phyloP scores from a whole-genome alignment of 2,329 filamentous ascomycete genomes.

The Cytospora chrysosperma region DNA sequence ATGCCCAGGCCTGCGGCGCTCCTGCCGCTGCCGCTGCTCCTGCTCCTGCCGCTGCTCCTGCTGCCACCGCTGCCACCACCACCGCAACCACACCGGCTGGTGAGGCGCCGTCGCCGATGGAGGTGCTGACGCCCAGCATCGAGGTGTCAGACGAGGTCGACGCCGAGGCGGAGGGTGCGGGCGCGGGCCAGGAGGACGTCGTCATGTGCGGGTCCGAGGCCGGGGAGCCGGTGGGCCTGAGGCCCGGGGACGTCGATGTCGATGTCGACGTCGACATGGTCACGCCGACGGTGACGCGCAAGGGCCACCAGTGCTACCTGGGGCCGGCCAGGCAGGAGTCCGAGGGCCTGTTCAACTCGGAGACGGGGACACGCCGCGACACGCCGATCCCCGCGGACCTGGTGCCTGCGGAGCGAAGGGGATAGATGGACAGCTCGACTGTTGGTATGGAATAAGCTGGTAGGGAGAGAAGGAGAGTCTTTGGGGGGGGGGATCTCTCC shows the following conservation, averaged over 20 bases:
- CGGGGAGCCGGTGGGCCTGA: slow-evolving; percentile 24
- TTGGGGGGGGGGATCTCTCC: background rate
- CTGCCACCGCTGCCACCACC: background rate
- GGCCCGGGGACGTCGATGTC: slow-evolving; percentile 34
- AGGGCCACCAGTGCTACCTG: slow-evolving; percentile 6
- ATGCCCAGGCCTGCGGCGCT: slow-evolving; percentile 26
- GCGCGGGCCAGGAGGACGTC: slow-evolving; percentile 37
- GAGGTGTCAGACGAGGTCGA: slow-evolving; percentile 37
- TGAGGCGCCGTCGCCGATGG: slow-evolving; percentile 27
- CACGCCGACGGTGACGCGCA: slow-evolving; percentile 39
- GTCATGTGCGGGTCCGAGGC: slow-evolving; percentile 45
- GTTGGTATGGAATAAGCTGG: no score
- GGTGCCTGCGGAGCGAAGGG: slow-evolving; percentile 14
- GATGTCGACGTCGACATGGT: slow-evolving; percentile 39
- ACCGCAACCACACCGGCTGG: slow-evolving; percentile 7
- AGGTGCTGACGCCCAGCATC: slow-evolving; percentile 43
- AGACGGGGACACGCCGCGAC: slow-evolving; percentile 34
- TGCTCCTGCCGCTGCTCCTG: background rate
- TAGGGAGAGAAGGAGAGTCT: slow-evolving; percentile 1
- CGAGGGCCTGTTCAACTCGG: slow-evolving; percentile 31
- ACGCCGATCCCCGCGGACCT: slow-evolving; percentile 38
- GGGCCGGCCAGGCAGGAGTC: slow-evolving; percentile 29
- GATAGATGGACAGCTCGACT: background rate
- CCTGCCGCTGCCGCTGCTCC: background rate
- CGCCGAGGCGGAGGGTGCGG: slow-evolving; percentile 9